Evolutionary conservation across 768 basidiomycete genomes (phyloP).

Genomic region (Macrolepiota dolichaula): DNA sequence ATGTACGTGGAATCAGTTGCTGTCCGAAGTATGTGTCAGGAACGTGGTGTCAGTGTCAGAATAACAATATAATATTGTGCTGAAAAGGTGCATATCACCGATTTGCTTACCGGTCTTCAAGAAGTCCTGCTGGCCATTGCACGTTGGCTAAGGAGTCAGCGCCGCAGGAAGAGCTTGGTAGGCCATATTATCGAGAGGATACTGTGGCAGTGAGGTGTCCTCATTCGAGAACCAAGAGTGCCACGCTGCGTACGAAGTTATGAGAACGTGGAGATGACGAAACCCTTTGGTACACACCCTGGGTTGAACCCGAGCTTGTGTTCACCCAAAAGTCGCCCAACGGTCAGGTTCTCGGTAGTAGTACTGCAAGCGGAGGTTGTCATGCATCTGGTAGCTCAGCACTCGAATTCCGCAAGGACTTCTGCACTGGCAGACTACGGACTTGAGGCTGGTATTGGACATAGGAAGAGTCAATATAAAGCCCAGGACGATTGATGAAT

Average conservation of each 20-base stretch:
- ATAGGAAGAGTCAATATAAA: slow-evolving; percentile 16
- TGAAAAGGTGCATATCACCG: too few relatives aligned
- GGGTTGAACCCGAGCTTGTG: slow-evolving; percentile 51
- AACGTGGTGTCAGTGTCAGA: too few relatives aligned
- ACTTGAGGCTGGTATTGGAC: slow-evolving; percentile 71
- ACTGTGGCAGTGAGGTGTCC: slow-evolving; percentile 31
- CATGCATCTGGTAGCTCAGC: slow-evolving; percentile 58
- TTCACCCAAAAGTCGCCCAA: slow-evolving; percentile 68
- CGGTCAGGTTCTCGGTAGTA: slow-evolving; percentile 72
- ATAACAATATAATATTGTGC: too few relatives aligned
- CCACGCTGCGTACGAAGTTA: slow-evolving; percentile 25
- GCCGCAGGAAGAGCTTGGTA: slow-evolving; percentile 50
- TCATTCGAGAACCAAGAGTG: slow-evolving; percentile 30
- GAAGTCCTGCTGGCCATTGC: slow-evolving; percentile 24
- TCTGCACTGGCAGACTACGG: slow-evolving; percentile 80
- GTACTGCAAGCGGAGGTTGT: slow-evolving; percentile 54
- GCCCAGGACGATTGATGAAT: background rate
- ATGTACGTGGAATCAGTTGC: too few relatives aligned
- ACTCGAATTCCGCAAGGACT: slow-evolving; percentile 69
- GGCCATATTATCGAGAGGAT: slow-evolving; percentile 30
- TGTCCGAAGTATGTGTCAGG: too few relatives aligned
- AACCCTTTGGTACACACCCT: slow-evolving; percentile 50
- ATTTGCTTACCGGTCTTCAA: slow-evolving; percentile 41
- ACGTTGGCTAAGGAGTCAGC: slow-evolving; percentile 40
- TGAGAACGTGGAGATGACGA: slow-evolving; percentile 42